Evolutionary conservation across 441 rosid species (phyloP).

Genomic region (Pelargonium fulgidum): DNA sequence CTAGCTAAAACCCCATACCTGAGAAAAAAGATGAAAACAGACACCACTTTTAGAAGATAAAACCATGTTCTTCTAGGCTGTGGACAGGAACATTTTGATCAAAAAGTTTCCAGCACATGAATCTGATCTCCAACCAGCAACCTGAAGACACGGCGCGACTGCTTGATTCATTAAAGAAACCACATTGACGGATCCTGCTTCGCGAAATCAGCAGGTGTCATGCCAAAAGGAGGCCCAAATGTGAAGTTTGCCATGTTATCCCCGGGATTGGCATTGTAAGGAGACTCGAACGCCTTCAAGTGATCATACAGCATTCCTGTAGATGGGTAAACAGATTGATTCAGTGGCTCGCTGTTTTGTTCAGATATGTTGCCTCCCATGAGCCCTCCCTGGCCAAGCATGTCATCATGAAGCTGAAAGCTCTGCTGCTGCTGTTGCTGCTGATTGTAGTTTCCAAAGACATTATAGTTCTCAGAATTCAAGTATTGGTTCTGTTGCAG

Average conservation of each 20-base stretch:
- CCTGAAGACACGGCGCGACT: neutral
- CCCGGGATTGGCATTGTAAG: slow-evolving; percentile 27
- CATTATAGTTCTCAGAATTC: slow-evolving; percentile 18
- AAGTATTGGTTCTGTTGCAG: slow-evolving; percentile 40
- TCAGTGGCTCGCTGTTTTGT: slow-evolving; percentile 35
- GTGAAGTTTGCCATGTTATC: slow-evolving; percentile 28
- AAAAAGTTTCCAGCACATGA: neutral
- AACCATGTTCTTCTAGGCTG: neutral
- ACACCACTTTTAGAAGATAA: neutral
- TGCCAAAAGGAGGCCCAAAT: slow-evolving; percentile 50
- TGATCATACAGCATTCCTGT: slow-evolving; percentile 33
- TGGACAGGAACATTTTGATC: neutral
- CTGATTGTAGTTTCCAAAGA: slow-evolving; percentile 31
- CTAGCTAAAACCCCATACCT: slow-evolving; percentile 6
- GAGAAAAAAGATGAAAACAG: neutral
- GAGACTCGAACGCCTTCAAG: slow-evolving; percentile 37
- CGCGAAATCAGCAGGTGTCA: slow-evolving; percentile 43
- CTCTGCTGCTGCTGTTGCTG: slow-evolving; percentile 17
- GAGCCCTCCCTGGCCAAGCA: slow-evolving; percentile 36
- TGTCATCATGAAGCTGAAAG: slow-evolving; percentile 45
- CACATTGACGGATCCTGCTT: slow-evolving; percentile 61
- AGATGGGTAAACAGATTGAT: slow-evolving; percentile 40
- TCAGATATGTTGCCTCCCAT: slow-evolving; percentile 48
- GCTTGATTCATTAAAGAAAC: slow-evolving; percentile 30
- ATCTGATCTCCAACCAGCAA: neutral